Conservation (phyloP, 345 rosid genomes). For the Citrus trifoliata region DNA sequence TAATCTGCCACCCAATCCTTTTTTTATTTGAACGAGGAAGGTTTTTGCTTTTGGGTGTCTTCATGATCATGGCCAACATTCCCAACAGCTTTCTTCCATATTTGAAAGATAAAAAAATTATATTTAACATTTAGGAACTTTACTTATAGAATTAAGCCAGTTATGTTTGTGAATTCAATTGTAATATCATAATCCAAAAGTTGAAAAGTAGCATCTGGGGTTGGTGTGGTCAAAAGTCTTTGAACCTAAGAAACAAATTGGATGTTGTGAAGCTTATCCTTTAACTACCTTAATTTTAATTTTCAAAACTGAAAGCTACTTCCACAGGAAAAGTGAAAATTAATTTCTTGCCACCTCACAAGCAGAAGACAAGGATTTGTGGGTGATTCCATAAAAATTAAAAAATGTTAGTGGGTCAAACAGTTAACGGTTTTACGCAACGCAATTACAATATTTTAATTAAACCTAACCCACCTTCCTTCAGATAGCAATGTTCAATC, state of each 20-base stretch:
- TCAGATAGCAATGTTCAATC: background rate
- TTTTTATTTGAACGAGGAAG: background rate
- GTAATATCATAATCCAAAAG: background rate
- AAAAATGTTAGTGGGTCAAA: background rate
- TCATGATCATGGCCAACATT: background rate
- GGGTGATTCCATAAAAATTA: background rate
- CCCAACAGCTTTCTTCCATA: background rate
- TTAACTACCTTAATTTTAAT: background rate
- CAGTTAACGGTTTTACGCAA: background rate
- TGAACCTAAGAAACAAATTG: background rate
- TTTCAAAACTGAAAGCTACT: background rate
- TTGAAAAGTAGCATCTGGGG: background rate
- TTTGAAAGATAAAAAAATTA: background rate
- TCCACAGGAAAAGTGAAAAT: background rate
- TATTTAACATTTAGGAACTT: background rate
- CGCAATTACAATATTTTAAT: background rate
- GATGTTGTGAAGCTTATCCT: background rate
- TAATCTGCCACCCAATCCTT: background rate
- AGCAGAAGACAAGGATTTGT: background rate
- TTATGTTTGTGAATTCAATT: background rate
- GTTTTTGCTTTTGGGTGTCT: background rate
- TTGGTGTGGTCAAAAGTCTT: constrained; percentile 9
- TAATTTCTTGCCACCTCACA: background rate
- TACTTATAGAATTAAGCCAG: background rate
- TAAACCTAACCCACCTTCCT: background rate